Evolutionary conservation across 208 protist species (phyloP), one percentile per base, ranked within the genome.

Genomic region (Crithidia expoeki): DNA sequence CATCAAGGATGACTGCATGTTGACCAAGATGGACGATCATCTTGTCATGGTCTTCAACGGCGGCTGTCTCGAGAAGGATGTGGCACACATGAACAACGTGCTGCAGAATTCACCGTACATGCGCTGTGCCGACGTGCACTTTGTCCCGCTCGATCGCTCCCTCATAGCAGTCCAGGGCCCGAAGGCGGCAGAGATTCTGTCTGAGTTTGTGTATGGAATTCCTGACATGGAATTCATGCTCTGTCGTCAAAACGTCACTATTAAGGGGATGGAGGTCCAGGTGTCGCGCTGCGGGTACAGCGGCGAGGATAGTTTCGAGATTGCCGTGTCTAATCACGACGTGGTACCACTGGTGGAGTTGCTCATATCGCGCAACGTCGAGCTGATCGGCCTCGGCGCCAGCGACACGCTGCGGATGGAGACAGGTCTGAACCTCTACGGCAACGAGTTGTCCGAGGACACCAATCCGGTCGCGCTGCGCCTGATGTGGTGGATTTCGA

Each of bases 261-360:
- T 96, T 17, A 73, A 83, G 28, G 83, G 83, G 19, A 73, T 94
- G 50, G 27, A 72, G 17, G 51, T 84, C 50, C 74, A 76, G 36
- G 60, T 98, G n/a, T 92, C 93, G 0, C 87, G 97, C 57, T 98
- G 90, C 83, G 96, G 98, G 40, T 99, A 99, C 86, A 99, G 98
- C 19, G 98, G 98, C 56, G 98, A 99, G 81, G 98, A 99, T 79
- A 98, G 98, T 38, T 99, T 99, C 74, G 98, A 99, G 78, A 98
- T 99, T 36, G 75, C 83, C 2, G 85, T 88, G 19, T 33, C n/a
- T 2, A 44, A 78, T 23, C 61, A 77, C 10, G 42, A 96, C 21
- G 84, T 72, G 25, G 49, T 53, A 23, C 34, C 61, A 11, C 61
- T 98, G 11, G 81, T 83, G 23, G 79, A 90, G 58, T 50, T 89